These are phyloP conservation scores for Cyclanthera cordifolia DNA, from an alignment of 306 rosid species.

Conservation along the genomic window DNA sequence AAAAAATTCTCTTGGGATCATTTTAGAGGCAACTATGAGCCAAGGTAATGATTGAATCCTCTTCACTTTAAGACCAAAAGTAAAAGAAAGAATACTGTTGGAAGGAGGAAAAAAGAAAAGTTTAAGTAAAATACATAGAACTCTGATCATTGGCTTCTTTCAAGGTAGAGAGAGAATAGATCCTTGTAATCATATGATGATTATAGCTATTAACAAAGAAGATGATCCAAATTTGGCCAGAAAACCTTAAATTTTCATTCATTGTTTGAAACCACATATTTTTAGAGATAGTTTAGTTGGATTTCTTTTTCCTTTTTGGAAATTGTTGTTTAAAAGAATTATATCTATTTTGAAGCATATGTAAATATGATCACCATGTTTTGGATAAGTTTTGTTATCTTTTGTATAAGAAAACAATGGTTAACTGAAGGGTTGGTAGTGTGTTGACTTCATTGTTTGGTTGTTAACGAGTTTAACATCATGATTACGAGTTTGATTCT, in stretches of 20 bases:
- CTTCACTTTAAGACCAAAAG: constrained; percentile 46
- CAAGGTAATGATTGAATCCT: constrained; percentile 74
- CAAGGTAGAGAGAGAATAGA: not conserved
- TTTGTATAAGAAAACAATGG: not conserved
- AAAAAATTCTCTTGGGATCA: constrained; percentile 56
- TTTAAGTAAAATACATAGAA: constrained; percentile 19
- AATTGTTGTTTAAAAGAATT: not conserved
- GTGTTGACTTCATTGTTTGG: too few relatives aligned
- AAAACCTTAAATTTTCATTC: not conserved
- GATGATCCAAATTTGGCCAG: constrained; percentile 9
- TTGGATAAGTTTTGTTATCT: not conserved
- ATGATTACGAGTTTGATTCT: too few relatives aligned
- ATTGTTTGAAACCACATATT: not conserved
- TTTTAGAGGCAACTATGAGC: constrained; percentile 48
- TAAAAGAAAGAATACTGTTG: constrained; percentile 8
- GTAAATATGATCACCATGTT: not conserved
- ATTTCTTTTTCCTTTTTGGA: not conserved
- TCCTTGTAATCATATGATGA: constrained; percentile 14
- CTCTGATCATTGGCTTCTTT: constrained; percentile 11
- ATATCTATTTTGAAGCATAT: not conserved
- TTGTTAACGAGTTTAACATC: too few relatives aligned
- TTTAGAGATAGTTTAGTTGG: not conserved
- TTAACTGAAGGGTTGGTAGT: too few relatives aligned
- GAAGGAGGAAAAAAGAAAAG: constrained; percentile 24
- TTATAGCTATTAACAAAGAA: not conserved